Evolutionary conservation across 495 filamentous ascomycete species (phyloP), one percentile per base, ranked within the genome.

Genomic region (Hyaloscypha bicolor): DNA sequence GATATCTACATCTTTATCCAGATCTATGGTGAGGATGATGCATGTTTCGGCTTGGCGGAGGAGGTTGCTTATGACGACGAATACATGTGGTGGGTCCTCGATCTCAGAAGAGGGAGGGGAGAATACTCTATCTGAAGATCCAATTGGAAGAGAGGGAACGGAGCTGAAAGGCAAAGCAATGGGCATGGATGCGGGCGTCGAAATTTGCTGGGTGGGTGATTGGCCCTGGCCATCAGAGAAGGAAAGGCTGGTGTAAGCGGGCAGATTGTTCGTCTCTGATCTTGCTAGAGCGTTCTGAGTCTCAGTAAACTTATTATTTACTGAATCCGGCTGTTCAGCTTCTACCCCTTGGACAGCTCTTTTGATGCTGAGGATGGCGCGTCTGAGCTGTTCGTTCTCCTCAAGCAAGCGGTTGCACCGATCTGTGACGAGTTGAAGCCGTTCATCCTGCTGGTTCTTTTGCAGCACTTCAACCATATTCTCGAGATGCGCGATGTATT

Each of bases 401-500:
- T 53, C 51, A 4, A n/a, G 51, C 51, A 53, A 25, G 6, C 22
- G 19, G 19, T 53, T 53, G 51, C 51, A 53, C 22, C 19, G 51
- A n/a, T 53, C 19, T 53, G 51, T 25, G 6, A 53, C 6, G 19
- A n/a, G 19, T 53, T 53, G 51, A n/a, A 53, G 51, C 22, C 51
- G 51, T 25, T 53, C 51, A 53, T 53, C 51, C 22, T 53, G 51
- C 22, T 53, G 51, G 3, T 25, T 53, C 22, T 53, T 53, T 25
- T 53, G 51, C 51, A 53, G 22, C 51, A 25, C 22, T 3, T 53
- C 51, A 4, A 53, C 51, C 19, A 53, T n/a, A 6, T 25, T 53
- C 51, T 53, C 51, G 6, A 53, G 19, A 53, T 53, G 51, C 9
- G 51, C 19, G 51, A 53, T 53, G 19, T 53, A 53, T 53, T 53